Evolutionary conservation across 352 stramenopile genomes (phyloP).

Genomic region (Sclerospora graminicola): DNA sequence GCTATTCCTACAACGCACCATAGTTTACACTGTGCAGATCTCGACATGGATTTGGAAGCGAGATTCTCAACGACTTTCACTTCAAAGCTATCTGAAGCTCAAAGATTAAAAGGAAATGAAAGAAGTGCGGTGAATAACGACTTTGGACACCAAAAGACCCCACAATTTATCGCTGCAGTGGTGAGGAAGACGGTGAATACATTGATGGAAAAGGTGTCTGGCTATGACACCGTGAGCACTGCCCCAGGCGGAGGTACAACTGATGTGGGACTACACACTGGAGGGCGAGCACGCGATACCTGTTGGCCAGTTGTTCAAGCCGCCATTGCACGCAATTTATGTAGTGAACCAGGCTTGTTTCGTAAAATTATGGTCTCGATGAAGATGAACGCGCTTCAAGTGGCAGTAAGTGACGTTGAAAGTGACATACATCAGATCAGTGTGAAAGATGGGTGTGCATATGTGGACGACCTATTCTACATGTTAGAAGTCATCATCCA

Average conservation of each 20-base stretch:
- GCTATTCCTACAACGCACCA: constrained; percentile 19
- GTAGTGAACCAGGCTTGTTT: no score
- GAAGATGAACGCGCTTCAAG: constrained; percentile 10
- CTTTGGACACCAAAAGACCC: constrained; percentile 41
- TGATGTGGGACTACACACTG: no score
- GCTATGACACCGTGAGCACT: no score
- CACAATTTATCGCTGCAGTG: no score
- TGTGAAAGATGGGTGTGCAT: neutral
- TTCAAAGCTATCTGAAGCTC: constrained; percentile 15
- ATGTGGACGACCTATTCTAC: constrained; percentile 18
- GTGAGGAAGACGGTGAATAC: neutral
- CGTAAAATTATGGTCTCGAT: no score
- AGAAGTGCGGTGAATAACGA: constrained; percentile 23
- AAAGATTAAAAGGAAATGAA: constrained; percentile 12
- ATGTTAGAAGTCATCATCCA: constrained; percentile 17
- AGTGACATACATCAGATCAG: neutral
- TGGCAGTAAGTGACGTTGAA: neutral
- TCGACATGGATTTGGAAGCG: constrained; percentile 8
- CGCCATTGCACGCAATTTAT: no score
- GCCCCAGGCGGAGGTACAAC: constrained; percentile 23
- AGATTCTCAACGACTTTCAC: constrained; percentile 9
- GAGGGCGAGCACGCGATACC: no score
- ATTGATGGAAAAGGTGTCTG: no score
- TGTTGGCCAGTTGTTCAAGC: no score
- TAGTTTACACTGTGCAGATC: constrained; percentile 20